phyloP scores from a whole-genome alignment of 495 filamentous ascomycete genomes.

The Lepidopterella palustris region DNA sequence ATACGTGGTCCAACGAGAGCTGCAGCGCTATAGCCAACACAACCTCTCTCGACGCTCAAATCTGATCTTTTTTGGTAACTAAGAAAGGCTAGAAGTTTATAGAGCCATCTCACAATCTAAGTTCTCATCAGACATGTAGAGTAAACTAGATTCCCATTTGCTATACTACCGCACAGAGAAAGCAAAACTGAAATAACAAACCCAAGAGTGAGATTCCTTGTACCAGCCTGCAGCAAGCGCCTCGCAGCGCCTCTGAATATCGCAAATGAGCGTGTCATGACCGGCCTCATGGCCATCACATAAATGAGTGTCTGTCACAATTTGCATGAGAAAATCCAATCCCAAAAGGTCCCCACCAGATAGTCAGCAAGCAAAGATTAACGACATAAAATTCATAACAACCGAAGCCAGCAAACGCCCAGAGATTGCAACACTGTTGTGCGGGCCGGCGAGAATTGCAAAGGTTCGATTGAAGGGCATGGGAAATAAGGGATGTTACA shows the following conservation, averaged over 20 bases:
- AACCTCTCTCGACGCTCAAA: too few species aligned
- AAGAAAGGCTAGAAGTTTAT: too few species aligned
- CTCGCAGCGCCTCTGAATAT: background rate
- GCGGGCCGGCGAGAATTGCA: background rate
- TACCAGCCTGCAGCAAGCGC: background rate
- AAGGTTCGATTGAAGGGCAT: background rate
- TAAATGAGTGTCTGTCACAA: constrained; percentile 1
- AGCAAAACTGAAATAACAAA: background rate
- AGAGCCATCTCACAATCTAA: too few species aligned
- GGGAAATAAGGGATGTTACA: background rate
- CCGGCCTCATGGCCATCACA: background rate
- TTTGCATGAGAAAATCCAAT: background rate
- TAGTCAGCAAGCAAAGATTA: background rate
- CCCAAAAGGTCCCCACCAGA: background rate
- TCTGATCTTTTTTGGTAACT: too few species aligned
- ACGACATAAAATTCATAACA: background rate
- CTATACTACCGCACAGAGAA: background rate
- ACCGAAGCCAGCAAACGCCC: background rate
- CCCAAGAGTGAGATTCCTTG: background rate
- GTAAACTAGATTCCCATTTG: background rate
- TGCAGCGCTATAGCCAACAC: too few species aligned
- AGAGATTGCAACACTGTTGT: background rate
- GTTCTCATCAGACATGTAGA: too few species aligned
- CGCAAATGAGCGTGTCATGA: background rate
- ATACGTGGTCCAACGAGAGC: too few species aligned